These are phyloP conservation scores for Thermochaetoides dissita DNA, from an alignment of 2,329 filamentous ascomycete genomes.

Conservation along the genomic window DNA sequence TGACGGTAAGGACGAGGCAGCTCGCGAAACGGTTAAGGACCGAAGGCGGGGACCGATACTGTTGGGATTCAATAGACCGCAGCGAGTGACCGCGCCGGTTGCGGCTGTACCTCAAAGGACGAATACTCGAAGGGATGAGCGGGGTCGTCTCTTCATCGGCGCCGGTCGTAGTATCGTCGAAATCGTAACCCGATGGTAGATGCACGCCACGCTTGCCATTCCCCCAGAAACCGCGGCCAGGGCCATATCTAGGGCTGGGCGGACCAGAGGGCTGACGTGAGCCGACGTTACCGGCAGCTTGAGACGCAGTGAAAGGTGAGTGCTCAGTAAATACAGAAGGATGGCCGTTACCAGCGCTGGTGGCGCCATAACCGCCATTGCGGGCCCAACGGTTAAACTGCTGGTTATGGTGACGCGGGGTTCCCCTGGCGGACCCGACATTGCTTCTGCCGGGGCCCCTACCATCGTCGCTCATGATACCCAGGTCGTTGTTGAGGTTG, in stretches of 20 bases:
- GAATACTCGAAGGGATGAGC: conserved; percentile 47
- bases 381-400: conserved; percentile 61
- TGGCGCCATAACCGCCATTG: conserved; percentile 36
- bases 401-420: conserved; percentile 56
- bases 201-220: conserved; percentile 41
- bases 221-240: conserved; percentile 16
- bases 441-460: conserved; percentile 48
- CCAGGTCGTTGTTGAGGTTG: conserved; percentile 37
- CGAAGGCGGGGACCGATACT: conserved; percentile 47
- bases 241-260: conserved; percentile 50
- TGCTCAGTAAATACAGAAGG: conserved; percentile 63
- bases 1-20: conserved; percentile 68
- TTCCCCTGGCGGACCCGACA: conserved; percentile 49
- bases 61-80: conserved; percentile 60
- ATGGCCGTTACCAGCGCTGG: conserved; percentile 44
- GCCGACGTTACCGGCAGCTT: conserved; percentile 36
- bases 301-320: conserved; percentile 50
- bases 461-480: conserved; percentile 50
- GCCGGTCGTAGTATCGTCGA: conserved; percentile 59
- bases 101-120: conserved; percentile 43
- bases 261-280: conserved; percentile 53
- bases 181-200: conserved; percentile 54
- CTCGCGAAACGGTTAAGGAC: conserved; percentile 66
- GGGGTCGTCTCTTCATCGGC: conserved; percentile 84
- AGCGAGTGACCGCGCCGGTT: conserved; percentile 43